phyloP scores from a whole-genome alignment of 2,329 filamentous ascomycete species.

The Monascus ruber region DNA sequence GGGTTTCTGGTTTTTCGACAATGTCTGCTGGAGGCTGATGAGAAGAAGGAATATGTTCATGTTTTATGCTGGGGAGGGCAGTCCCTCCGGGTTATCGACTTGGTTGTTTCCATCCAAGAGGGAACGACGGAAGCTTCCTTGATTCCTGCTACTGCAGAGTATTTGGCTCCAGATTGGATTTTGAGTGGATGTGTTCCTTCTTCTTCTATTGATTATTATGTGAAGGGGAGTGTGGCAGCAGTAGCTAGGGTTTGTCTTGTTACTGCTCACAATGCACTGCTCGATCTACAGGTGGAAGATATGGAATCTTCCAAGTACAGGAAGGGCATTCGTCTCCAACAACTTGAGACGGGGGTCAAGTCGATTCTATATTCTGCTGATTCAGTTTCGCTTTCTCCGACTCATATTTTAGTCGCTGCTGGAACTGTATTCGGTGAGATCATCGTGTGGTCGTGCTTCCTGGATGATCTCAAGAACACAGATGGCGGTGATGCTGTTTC shows the following conservation, averaged over 20 bases:
- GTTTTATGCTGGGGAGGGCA: slow-evolving; percentile 60
- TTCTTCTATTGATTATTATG: slow-evolving; percentile 4
- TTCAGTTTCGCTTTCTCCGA: slow-evolving; percentile 49
- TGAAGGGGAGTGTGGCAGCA: not conserved
- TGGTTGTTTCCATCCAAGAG: slow-evolving; percentile 13
- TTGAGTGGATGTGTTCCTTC: slow-evolving; percentile 47
- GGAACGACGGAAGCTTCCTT: slow-evolving; percentile 8
- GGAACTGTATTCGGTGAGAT: slow-evolving; percentile 95
- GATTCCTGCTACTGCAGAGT: slow-evolving; percentile 29
- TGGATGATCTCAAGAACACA: slow-evolving; percentile 10
- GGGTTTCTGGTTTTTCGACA: slow-evolving; percentile 21
- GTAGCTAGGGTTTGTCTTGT: slow-evolving; percentile 46
- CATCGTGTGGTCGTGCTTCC: slow-evolving; percentile 66
- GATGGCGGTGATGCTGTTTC: slow-evolving; percentile 7
- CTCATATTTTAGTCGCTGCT: slow-evolving; percentile 62
- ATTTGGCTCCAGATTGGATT: slow-evolving; percentile 61
- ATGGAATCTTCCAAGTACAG: slow-evolving; percentile 7
- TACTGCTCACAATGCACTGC: slow-evolving; percentile 78
- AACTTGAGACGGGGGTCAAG: slow-evolving; percentile 46
- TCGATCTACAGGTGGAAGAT: slow-evolving; percentile 35
- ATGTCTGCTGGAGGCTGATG: slow-evolving; percentile 6
- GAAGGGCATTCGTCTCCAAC: slow-evolving; percentile 16
- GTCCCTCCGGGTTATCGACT: slow-evolving; percentile 37
- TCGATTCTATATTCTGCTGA: slow-evolving; percentile 84
- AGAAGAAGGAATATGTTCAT: slow-evolving; percentile 5